Evolutionary conservation across 2,329 filamentous ascomycete genomes (phyloP).

Genomic region (Colletotrichum tropicicola): DNA sequence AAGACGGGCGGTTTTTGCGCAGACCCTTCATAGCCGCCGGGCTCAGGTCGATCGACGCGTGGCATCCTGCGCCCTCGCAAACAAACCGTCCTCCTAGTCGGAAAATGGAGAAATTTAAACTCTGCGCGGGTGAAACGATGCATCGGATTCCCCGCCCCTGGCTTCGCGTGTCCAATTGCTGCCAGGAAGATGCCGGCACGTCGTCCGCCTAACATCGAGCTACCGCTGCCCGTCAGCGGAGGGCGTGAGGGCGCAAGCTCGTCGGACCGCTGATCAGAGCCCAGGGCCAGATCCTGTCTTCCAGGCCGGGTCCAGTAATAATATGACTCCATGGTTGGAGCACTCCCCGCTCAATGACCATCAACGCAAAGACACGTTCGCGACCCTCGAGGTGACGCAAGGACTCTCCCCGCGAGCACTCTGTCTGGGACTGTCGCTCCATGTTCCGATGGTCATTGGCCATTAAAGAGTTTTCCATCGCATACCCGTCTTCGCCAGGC

Average conservation of each 20-base stretch:
- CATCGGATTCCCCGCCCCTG: conserved; percentile 29
- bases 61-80: not conserved
- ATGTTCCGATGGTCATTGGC: not conserved
- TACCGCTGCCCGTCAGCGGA: conserved; percentile 9
- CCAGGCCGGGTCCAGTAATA: not conserved
- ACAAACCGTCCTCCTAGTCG: not conserved
- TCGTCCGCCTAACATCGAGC: conserved; percentile 5
- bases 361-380: conserved; percentile 1
- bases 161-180: conserved; percentile 15
- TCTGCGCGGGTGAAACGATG: conserved; percentile 25
- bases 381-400: not conserved
- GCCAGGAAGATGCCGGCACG: conserved; percentile 27
- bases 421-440: not conserved
- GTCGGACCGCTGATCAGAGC: conserved; percentile 12
- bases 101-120: conserved; percentile 25
- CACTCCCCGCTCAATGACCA: not conserved
- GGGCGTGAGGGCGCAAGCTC: conserved; percentile 5
- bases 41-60: conserved; percentile 2
- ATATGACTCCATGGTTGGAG: not conserved
- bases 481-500: not conserved
- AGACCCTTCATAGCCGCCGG: not conserved
- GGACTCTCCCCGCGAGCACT: not conserved
- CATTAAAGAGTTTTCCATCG: not conserved
- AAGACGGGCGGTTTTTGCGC: not conserved
- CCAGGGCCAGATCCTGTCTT: conserved; percentile 5